These are phyloP conservation scores for Colletotrichum sidae DNA, from an alignment of 2,329 filamentous ascomycete species.

Conservation along the genomic window DNA sequence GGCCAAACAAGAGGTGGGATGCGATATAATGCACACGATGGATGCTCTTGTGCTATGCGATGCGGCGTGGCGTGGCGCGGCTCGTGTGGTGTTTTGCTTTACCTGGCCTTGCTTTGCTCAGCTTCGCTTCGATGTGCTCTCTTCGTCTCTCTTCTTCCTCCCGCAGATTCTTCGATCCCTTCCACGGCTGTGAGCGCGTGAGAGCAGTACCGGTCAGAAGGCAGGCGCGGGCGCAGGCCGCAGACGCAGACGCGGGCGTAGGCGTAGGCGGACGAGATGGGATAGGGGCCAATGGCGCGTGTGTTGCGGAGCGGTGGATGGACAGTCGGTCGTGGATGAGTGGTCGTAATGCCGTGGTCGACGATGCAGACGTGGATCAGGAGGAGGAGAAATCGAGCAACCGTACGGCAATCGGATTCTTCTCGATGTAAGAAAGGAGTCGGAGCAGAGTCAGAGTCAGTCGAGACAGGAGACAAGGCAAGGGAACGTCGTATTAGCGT, in stretches of 20 bases:
- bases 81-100: not conserved
- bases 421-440: slow-evolving; percentile 18
- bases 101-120: not conserved
- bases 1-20: slow-evolving; percentile 1
- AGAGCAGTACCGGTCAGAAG: too few species aligned
- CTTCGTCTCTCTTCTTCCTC: too few species aligned
- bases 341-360: not conserved
- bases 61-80: not conserved
- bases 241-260: not conserved
- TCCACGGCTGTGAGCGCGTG: too few species aligned
- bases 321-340: slow-evolving; percentile 15
- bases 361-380: slow-evolving; percentile 20
- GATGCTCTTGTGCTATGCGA: not conserved
- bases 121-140: too few species aligned
- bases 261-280: slow-evolving; percentile 2
- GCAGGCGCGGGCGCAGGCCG: too few species aligned
- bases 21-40: slow-evolving; percentile 16
- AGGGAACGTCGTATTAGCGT: slow-evolving; percentile 22
- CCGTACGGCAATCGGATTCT: slow-evolving; percentile 33
- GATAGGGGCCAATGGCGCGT: slow-evolving; percentile 16
- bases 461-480: slow-evolving; percentile 1
- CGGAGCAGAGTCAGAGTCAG: not conserved
- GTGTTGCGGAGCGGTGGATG: slow-evolving; percentile 24
- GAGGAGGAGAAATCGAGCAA: slow-evolving; percentile 26
- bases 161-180: too few species aligned